Conservation (phyloP, 495 filamentous ascomycete genomes). For the Podospora comata region DNA sequence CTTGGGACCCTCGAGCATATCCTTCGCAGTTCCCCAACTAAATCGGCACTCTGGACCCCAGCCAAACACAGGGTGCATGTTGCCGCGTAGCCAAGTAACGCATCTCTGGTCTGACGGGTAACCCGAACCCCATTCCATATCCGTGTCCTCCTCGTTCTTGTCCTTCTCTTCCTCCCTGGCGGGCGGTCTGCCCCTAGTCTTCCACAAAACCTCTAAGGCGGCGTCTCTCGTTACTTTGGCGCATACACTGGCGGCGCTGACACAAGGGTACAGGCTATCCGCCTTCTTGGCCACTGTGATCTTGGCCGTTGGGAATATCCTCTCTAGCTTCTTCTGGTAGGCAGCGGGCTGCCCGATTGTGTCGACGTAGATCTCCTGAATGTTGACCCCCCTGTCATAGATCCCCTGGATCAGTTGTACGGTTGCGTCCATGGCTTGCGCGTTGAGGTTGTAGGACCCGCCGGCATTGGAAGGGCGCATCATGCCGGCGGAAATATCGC, state of each 20-base stretch:
- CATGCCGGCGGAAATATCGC: constrained; percentile 80
- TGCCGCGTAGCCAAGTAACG: constrained; percentile 71
- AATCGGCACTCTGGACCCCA: constrained; percentile 93
- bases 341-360: constrained; percentile 78
- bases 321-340: constrained; percentile 82
- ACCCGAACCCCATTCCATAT: constrained; percentile 71
- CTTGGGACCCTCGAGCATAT: constrained; percentile 74
- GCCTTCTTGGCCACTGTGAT: constrained; percentile 97
- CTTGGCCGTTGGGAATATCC: constrained; percentile 71
- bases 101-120: constrained; percentile 89
- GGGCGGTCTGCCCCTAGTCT: constrained; percentile 16
- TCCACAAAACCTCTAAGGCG: constrained; percentile 63
- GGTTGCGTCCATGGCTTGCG: constrained; percentile 96
- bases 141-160: constrained; percentile 19
- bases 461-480: constrained; percentile 53
- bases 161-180: constrained; percentile 21
- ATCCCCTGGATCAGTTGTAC: constrained; percentile 77
- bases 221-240: constrained; percentile 95
- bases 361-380: constrained; percentile 90
- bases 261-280: constrained; percentile 87
- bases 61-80: constrained; percentile 91
- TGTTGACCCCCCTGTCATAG: constrained; percentile 68
- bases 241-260: constrained; percentile 88
- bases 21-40: constrained; percentile 92
- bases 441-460: constrained; percentile 82